Evolutionary conservation across 2,329 filamentous ascomycete genomes (phyloP).

Genomic region (Epichloe festucae): DNA sequence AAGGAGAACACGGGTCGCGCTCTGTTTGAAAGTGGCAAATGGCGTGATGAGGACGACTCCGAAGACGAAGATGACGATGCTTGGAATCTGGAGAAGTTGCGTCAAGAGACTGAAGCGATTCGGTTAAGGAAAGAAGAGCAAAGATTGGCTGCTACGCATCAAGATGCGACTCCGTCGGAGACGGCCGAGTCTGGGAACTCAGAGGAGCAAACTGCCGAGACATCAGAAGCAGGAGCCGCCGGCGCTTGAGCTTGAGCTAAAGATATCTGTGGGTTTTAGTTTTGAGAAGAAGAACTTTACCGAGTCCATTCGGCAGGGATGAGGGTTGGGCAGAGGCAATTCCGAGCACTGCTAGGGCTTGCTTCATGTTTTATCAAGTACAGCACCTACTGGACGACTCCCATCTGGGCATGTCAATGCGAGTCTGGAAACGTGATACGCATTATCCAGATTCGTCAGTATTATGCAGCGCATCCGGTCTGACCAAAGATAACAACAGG

Average conservation of each 20-base stretch:
- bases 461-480: neutral
- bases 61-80: conserved; percentile 47
- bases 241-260: conserved; percentile 5
- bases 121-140: conserved; percentile 69
- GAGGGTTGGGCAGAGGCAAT: conserved; percentile 11
- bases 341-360: conserved; percentile 14
- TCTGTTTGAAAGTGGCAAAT: conserved; percentile 93
- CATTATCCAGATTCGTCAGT: neutral
- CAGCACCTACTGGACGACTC: conserved; percentile 6
- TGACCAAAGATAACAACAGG: neutral
- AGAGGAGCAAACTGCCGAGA: conserved; percentile 5
- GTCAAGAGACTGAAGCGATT: conserved; percentile 71
- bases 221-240: conserved; percentile 4
- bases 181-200: neutral
- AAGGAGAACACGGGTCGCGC: conserved; percentile 94
- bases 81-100: conserved; percentile 74
- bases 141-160: conserved; percentile 26
- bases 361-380: conserved; percentile 1
- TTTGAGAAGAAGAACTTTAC: neutral
- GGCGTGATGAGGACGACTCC: conserved; percentile 56
- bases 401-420: neutral
- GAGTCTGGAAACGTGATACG: neutral
- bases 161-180: neutral
- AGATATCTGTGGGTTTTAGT: neutral
- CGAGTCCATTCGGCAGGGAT: neutral